phyloP scores from a whole-genome alignment of 129 eudicot genomes.

The Saussurea involucrata region DNA sequence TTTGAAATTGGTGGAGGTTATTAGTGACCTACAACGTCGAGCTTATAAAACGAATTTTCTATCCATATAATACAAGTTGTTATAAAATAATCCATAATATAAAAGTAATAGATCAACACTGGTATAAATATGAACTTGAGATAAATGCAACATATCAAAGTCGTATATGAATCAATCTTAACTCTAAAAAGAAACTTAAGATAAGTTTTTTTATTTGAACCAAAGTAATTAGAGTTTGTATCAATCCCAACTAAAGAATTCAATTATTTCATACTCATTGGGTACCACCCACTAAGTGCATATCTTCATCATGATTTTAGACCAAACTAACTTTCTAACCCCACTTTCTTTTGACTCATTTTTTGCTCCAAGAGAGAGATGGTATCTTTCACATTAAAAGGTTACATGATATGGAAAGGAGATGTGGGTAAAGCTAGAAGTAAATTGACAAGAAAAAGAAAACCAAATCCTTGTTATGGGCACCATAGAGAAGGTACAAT shows the following conservation, averaged over 20 bases:
- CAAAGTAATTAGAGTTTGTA: not conserved
- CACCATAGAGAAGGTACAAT: not conserved
- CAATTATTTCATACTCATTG: constrained; percentile 26
- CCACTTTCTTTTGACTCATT: constrained; percentile 29
- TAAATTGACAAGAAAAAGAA: constrained; percentile 13
- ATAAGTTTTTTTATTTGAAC: not conserved
- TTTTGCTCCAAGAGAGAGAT: constrained; percentile 16
- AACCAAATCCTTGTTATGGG: constrained; percentile 16
- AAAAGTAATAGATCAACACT: not conserved
- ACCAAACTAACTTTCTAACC: constrained; percentile 26
- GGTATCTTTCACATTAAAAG: constrained; percentile 16
- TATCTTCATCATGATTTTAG: constrained; percentile 28
- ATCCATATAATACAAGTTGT: too few relatives aligned
- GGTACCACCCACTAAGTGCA: constrained; percentile 31
- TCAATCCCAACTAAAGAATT: constrained; percentile 15
- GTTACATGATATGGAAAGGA: constrained; percentile 15
- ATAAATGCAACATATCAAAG: not conserved
- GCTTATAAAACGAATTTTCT: too few relatives aligned
- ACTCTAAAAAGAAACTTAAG: not conserved
- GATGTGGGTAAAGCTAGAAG: constrained; percentile 16
- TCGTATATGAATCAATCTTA: not conserved
- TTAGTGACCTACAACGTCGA: too few relatives aligned
- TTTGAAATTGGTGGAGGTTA: too few relatives aligned
- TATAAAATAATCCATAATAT: not conserved
- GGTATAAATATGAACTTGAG: not conserved